These are phyloP conservation scores for Scolecobasidium constrictum DNA, from an alignment of 2,329 filamentous ascomycete species.

Conservation along the genomic window DNA sequence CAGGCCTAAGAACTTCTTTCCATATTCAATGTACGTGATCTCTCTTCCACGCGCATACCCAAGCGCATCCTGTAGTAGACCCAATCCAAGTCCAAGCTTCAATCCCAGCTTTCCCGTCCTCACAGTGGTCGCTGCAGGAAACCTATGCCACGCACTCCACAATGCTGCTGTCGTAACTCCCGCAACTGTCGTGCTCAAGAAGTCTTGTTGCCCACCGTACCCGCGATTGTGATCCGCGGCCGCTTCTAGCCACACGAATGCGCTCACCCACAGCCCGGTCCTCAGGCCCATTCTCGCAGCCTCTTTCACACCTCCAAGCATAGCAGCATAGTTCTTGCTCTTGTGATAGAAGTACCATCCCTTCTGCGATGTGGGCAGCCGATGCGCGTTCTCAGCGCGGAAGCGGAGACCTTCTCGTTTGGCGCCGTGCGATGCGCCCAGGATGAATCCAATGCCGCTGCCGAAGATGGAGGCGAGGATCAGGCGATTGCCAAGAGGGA, in stretches of 20 bases:
- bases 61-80: constrained; percentile 67
- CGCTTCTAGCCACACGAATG: constrained; percentile 76
- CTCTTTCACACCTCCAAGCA: constrained; percentile 66
- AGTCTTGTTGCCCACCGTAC: constrained; percentile 46
- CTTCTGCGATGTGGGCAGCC: constrained; percentile 67
- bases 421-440: constrained; percentile 64
- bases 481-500: constrained; percentile 39
- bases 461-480: constrained; percentile 52
- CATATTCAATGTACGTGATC: constrained; percentile 63
- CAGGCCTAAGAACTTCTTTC: constrained; percentile 4
- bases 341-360: constrained; percentile 99
- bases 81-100: constrained; percentile 67
- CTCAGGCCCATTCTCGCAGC: constrained; percentile 63
- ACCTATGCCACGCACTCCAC: constrained; percentile 77
- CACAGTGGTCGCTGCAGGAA: constrained; percentile 54
- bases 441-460: constrained; percentile 55
- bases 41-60: constrained; percentile 58
- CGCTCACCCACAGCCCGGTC: constrained; percentile 59
- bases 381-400: constrained; percentile 91
- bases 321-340: constrained; percentile 81
- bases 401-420: constrained; percentile 70
- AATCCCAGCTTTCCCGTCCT: constrained; percentile 69
- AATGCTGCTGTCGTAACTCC: constrained; percentile 74
- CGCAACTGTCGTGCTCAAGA: constrained; percentile 70
- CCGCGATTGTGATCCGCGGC: constrained; percentile 61